These are phyloP conservation scores for Diddensiella transvaalensis DNA, from an alignment of 805 yeast species.

Conservation along the genomic window DNA sequence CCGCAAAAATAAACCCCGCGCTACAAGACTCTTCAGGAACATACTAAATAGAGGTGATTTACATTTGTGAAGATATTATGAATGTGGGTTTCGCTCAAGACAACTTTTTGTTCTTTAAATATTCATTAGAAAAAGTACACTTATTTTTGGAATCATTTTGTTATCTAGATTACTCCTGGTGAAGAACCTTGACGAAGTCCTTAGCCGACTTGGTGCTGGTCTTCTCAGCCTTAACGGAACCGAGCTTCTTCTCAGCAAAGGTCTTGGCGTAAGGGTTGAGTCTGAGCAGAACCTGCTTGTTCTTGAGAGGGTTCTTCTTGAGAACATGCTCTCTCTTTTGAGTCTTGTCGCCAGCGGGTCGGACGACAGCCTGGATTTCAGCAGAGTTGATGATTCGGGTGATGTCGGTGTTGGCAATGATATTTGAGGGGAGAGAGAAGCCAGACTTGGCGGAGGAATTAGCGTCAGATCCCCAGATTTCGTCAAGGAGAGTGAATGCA, in stretches of 20 bases:
- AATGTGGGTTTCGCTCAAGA: too few species aligned
- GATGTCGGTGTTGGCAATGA: conserved; percentile 92
- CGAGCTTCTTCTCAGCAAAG: conserved; percentile 86
- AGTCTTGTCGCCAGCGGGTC: conserved; percentile 92
- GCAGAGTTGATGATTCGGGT: conserved; percentile 98
- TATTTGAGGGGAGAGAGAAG: conserved; percentile 91
- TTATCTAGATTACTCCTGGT: conserved; percentile 29
- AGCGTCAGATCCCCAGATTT: conserved; percentile 93
- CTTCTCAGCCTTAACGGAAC: conserved; percentile 72
- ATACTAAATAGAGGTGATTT: too few species aligned
- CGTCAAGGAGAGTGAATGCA: conserved; percentile 95
- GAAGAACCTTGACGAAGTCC: conserved; percentile 31
- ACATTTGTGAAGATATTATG: too few species aligned
- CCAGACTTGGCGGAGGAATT: conserved; percentile 75
- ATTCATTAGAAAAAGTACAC: background rate
- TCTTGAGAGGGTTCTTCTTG: conserved; percentile 99
- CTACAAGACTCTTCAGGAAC: too few species aligned
- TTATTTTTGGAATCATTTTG: background rate
- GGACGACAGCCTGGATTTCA: conserved; percentile 96
- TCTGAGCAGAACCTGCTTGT: conserved; percentile 97
- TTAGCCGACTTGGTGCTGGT: conserved; percentile 39
- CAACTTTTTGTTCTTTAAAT: background rate
- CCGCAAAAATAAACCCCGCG: too few species aligned
- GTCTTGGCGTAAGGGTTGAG: conserved; percentile 99
- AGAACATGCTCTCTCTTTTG: conserved; percentile 92